Percentiles rank a stretch among this genome's conserved stretches.
phyloP scores from a whole-genome alignment of 768 basidiomycete species.

The Lyophyllum shimeji region DNA sequence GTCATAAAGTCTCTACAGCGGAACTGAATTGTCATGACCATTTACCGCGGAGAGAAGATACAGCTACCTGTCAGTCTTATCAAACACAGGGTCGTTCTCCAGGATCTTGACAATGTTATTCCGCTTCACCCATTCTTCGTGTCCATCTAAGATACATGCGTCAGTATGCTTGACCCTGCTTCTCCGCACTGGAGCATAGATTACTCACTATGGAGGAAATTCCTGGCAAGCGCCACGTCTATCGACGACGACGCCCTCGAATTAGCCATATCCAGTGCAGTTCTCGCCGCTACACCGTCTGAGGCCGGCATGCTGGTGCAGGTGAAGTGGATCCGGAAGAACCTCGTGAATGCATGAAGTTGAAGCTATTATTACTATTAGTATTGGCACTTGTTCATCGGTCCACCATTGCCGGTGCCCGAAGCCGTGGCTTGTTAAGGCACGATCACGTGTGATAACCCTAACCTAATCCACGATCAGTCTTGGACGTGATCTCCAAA shows the following conservation, averaged over 20 bases:
- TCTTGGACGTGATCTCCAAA: conserved; percentile 7
- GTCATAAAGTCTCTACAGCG: conserved; percentile 51
- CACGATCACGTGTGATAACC: background rate
- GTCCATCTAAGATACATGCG: conserved; percentile 38
- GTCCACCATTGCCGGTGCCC: background rate
- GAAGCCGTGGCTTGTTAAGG: background rate
- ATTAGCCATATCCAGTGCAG: conserved; percentile 48
- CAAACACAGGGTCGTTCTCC: conserved; percentile 55
- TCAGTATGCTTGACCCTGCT: background rate
- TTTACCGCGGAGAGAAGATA: background rate
- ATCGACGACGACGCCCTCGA: conserved; percentile 47
- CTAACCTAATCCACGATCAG: conserved; percentile 12
- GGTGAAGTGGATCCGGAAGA: background rate
- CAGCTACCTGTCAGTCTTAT: conserved; percentile 53
- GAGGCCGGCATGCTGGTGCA: conserved; percentile 7
- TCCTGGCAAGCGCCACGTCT: conserved; percentile 39
- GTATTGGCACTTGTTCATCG: background rate
- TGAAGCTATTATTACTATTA: too few species aligned
- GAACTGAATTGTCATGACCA: background rate
- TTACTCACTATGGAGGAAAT: conserved; percentile 51
- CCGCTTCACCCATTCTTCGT: conserved; percentile 48
- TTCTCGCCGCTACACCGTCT: conserved; percentile 43
- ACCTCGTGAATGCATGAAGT: background rate
- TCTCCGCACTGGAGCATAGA: background rate
- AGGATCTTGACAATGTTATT: conserved; percentile 44